Conservation (phyloP, 495 filamentous ascomycete genomes). For the Neurospora sp. region DNA sequence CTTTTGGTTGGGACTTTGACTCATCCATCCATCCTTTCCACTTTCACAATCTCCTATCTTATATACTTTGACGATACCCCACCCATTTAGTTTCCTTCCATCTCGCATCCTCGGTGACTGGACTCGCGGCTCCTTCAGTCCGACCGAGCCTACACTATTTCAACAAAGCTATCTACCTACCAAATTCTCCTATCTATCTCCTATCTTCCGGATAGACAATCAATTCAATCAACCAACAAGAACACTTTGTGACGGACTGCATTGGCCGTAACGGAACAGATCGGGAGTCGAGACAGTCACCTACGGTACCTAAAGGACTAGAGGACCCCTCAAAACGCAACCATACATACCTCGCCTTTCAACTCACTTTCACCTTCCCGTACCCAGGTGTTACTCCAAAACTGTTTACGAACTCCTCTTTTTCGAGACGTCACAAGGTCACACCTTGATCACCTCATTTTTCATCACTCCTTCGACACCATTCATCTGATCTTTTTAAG, state of each 20-base stretch:
- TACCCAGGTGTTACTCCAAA: not conserved
- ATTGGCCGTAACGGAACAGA: not conserved
- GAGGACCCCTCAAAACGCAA: not conserved
- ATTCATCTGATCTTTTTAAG: no score
- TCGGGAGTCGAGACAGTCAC: not conserved
- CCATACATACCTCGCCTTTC: no score
- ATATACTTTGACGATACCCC: not conserved
- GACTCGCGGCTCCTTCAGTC: not conserved
- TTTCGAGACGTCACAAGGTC: not conserved
- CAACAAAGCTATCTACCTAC: not conserved
- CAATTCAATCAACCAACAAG: not conserved
- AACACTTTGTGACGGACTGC: not conserved
- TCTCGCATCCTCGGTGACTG: not conserved
- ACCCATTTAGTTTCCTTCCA: not conserved
- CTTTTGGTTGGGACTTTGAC: not conserved
- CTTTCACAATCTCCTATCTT: not conserved
- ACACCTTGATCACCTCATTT: not conserved
- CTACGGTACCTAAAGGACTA: not conserved
- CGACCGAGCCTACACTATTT: not conserved
- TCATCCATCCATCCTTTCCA: not conserved
- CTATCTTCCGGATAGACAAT: not conserved
- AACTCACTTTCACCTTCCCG: not conserved
- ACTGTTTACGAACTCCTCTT: not conserved
- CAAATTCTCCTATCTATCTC: not conserved
- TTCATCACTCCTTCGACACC: not conserved